Evolutionary conservation across 2,329 filamentous ascomycete species (phyloP).

Genomic region (Penicillium vulpinum): DNA sequence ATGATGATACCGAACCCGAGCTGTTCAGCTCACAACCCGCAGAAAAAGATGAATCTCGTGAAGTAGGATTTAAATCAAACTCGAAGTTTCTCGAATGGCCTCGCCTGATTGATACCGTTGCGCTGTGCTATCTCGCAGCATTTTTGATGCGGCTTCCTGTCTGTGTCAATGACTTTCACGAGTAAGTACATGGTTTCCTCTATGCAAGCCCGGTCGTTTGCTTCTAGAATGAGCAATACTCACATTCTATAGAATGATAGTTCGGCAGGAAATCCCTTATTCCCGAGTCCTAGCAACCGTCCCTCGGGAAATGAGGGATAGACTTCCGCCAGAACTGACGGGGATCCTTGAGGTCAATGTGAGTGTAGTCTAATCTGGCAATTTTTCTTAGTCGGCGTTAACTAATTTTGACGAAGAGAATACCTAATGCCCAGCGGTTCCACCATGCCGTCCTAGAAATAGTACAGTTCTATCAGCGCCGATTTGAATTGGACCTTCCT

Average conservation of each 20-base stretch:
- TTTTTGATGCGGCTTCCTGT: slow-evolving; percentile 74
- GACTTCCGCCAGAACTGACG: slow-evolving; percentile 45
- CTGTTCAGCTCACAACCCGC: slow-evolving; percentile 62
- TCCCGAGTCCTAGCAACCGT: slow-evolving; percentile 58
- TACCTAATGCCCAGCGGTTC: slow-evolving; percentile 57
- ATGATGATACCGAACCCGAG: slow-evolving; percentile 45
- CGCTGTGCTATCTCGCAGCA: slow-evolving; percentile 75
- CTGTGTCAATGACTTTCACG: slow-evolving; percentile 69
- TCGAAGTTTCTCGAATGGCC: slow-evolving; percentile 53
- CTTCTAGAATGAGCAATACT: background rate
- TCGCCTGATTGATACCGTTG: slow-evolving; percentile 71
- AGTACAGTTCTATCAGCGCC: slow-evolving; percentile 62
- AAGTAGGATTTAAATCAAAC: slow-evolving; percentile 36
- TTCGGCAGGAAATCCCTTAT: slow-evolving; percentile 74
- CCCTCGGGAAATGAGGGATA: slow-evolving; percentile 47
- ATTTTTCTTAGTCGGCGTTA: background rate
- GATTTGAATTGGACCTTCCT: slow-evolving; percentile 72
- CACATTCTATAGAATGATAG: slow-evolving; percentile 34
- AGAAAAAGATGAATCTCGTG: slow-evolving; percentile 46
- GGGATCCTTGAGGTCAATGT: slow-evolving; percentile 43
- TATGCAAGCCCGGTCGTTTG: background rate
- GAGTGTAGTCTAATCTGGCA: slow-evolving; percentile 4
- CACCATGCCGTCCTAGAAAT: slow-evolving; percentile 65
- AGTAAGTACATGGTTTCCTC: slow-evolving; percentile 31
- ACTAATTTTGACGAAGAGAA: slow-evolving; percentile 25